phyloP scores from a whole-genome alignment of 2,329 filamentous ascomycete genomes.

The Exophiala sp. region DNA sequence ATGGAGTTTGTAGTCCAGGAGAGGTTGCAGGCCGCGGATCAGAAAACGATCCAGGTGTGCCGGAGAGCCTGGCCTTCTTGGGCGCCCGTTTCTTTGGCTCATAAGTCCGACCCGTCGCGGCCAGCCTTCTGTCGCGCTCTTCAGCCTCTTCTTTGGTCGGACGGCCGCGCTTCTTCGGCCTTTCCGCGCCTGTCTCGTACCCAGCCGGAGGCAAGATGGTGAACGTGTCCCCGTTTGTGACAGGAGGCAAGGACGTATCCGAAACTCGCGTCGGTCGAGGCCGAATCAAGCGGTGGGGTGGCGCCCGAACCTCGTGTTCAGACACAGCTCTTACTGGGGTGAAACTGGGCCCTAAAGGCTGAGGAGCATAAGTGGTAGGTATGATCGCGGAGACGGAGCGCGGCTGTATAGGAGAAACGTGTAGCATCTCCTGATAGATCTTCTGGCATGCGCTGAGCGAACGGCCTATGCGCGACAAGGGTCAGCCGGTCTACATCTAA shows the following conservation, averaged over 20 bases:
- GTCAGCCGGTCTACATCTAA: conserved; percentile 9
- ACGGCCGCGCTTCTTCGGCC: conserved; percentile 26
- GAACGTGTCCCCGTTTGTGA: conserved; percentile 24
- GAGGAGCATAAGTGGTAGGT: conserved; percentile 7
- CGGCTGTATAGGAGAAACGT: not conserved
- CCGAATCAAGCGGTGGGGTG: conserved; percentile 22
- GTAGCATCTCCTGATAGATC: conserved; percentile 18
- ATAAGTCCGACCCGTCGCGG: conserved; percentile 25
- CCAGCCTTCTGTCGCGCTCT: conserved; percentile 26
- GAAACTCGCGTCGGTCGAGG: conserved; percentile 25
- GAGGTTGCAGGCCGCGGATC: conserved; percentile 18
- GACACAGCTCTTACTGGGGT: conserved; percentile 12
- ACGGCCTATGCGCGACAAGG: conserved; percentile 18
- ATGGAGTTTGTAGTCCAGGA: conserved; percentile 18
- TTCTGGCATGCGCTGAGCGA: conserved; percentile 24
- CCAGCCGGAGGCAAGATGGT: conserved; percentile 19
- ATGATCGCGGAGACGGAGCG: conserved; percentile 13
- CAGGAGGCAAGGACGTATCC: conserved; percentile 24
- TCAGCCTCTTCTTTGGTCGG: conserved; percentile 29
- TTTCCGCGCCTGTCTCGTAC: conserved; percentile 17
- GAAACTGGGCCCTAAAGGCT: conserved; percentile 7
- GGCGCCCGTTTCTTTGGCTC: conserved; percentile 27
- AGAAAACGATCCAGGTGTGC: conserved; percentile 13
- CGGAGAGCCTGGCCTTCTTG: conserved; percentile 27
- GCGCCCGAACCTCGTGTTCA: conserved; percentile 16